Base-by-base conservation (phyloP, 768 basidiomycete species). In the Trichaptum fuscoviolaceum region DNA sequence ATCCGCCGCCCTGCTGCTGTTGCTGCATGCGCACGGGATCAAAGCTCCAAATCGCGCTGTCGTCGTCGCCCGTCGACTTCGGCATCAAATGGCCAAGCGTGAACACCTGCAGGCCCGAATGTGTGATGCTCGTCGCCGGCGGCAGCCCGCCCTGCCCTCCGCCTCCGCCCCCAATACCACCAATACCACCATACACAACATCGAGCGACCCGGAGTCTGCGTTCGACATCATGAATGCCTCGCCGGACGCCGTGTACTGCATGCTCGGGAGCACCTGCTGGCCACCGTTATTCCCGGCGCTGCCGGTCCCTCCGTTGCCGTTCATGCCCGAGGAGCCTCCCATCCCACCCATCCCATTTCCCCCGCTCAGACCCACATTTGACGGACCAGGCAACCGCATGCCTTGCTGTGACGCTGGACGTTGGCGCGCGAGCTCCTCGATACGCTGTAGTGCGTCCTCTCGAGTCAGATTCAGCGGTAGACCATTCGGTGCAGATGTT, bases 11-110 rank as follows among this genome's bases (percentile, higher is more conserved):
- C 71, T 69, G n/a, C 68, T 67, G 58, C 67, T 71, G 59, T 67
- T 74, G 65, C 62, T 68, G 52, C 67, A 71, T 64, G 30, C 68
- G 63, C 69, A 64, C 73, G 10, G 81, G 70, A 63, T 87, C 84
- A 73, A 84, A 87, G 26, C 78, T 81, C 89, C 89, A 91, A 65
- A 84, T 85, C 20, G 85, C 88, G 58, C 83, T 84, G 52, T 71
- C 75, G 71, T 86, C 85, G 24, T 82, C 83, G 63, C 78, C 73
- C 58, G 76, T 76, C 67, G 81, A 80, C 66, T 84, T 78, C 17
- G 91, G 91, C 69, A 92, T 79, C 25, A 92, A 77, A 73, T 92
- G 91, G 0, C 91, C 91, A 3, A 93, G 84, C 0, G 92, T 93
- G 73, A 91, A 91, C 64, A 92, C 90, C 74, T 91, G 89, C 64